These are phyloP conservation scores for Chrysoporthe austroafricana DNA, from an alignment of 2,329 filamentous ascomycete species.

Conservation along the genomic window DNA sequence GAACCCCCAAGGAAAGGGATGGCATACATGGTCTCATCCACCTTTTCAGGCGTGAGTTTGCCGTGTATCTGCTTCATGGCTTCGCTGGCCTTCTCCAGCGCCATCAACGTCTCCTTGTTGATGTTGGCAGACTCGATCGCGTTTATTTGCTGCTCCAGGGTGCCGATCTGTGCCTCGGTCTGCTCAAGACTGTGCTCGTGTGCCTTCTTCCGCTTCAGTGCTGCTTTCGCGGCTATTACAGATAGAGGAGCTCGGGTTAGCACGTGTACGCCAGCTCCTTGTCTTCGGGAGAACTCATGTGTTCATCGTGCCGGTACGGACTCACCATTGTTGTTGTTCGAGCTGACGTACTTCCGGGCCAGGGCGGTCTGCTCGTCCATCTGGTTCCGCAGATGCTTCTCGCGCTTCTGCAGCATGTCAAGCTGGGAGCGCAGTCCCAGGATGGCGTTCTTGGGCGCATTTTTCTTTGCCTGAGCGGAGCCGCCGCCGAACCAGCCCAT, in stretches of 20 bases:
- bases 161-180: conserved; percentile 85
- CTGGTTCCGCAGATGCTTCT: conserved; percentile 87
- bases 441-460: conserved; percentile 96
- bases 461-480: conserved; percentile 83
- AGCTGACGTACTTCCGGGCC: conserved; percentile 83
- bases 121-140: conserved; percentile 98
- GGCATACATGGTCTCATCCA: conserved; percentile 90
- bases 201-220: conserved; percentile 90
- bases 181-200: conserved; percentile 92
- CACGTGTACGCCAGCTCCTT: conserved; percentile 9
- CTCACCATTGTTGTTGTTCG: conserved; percentile 92
- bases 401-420: conserved; percentile 96
- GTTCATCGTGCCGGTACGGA: neutral
- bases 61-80: conserved; percentile 95
- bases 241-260: conserved; percentile 31
- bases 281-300: conserved; percentile 6
- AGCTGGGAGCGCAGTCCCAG: conserved; percentile 84
- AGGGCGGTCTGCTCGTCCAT: conserved; percentile 91
- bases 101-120: conserved; percentile 92
- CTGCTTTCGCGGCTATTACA: conserved; percentile 79
- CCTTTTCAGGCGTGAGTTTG: conserved; percentile 89
- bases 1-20: conserved; percentile 11
- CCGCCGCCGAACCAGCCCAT: conserved; percentile 95
- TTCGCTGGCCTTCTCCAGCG: conserved; percentile 87
- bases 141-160: conserved; percentile 93